Conservation (phyloP, 1,284 basidiomycete species). For the Sanghuangporus weigelae region DNA sequence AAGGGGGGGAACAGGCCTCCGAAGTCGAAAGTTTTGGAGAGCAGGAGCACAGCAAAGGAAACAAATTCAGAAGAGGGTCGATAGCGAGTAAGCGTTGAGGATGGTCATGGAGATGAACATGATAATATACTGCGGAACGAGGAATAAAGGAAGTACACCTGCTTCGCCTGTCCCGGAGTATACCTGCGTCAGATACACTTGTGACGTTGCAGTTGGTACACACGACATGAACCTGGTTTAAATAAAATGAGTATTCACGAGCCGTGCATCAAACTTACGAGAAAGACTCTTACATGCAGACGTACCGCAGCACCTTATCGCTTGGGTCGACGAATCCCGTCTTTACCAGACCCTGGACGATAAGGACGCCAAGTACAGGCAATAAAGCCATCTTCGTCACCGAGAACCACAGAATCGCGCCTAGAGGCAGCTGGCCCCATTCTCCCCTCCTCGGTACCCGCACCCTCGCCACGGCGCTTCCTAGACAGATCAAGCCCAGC, state of each 20-base stretch:
- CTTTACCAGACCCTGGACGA: constrained; percentile 49
- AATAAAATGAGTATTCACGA: background rate
- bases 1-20: too few relatives aligned
- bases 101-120: constrained; percentile 62
- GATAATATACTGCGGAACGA: constrained; percentile 62
- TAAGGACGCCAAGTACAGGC: constrained; percentile 67
- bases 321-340: constrained; percentile 45
- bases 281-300: constrained; percentile 53
- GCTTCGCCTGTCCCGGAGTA: constrained; percentile 61
- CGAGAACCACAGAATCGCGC: constrained; percentile 59
- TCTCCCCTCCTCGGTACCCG: constrained; percentile 42
- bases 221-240: constrained; percentile 53
- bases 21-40: background rate
- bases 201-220: constrained; percentile 57
- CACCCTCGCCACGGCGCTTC: constrained; percentile 68
- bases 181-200: constrained; percentile 62
- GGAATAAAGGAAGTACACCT: constrained; percentile 54
- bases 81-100: constrained; percentile 51
- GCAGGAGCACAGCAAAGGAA: background rate
- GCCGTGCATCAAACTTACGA: background rate
- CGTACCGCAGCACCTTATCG: constrained; percentile 62
- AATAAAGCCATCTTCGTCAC: constrained; percentile 60
- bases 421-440: constrained; percentile 55
- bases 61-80: constrained; percentile 39
- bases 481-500: constrained; percentile 66